Evolutionary conservation across 108 stramenopile species (phyloP), one percentile per base, ranked within the genome.

Genomic region (Nitzschia inconspicua): DNA sequence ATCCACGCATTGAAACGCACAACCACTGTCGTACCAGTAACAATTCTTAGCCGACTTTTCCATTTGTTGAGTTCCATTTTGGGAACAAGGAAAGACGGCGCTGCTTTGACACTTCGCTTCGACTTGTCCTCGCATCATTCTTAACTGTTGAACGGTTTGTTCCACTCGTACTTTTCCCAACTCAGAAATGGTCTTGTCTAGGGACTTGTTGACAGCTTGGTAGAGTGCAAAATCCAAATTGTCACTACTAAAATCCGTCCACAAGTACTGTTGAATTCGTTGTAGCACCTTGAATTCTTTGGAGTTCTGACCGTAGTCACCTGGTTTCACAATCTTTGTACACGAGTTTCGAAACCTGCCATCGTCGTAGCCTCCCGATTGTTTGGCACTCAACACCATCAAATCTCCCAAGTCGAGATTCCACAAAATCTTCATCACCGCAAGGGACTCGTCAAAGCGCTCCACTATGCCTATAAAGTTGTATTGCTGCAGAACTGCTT

Each of bases 381-480:
- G 10, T 36, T 75, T 75, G 44, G 67, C 29, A 8, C 30, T 27
- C 25, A 68, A 29, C n/a, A 42, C 44, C 31, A 75, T 43, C 29
- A 75, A 22, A 42, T 68, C 62, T 4, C 13, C 39, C 8, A 56
- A 9, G 19, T 43, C 6, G 1, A 75, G 34, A 32, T 54, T 43
- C 68, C 50, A 69, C 19, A 75, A 29, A 18, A 69, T 20, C 26
- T 40, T 54, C 36, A 73, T 29, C 4, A 47, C 66, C 9, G 57
- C 72, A n/a, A 83, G 40, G 0, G 75, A 77, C 63, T 83, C 82
- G 23, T 83, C 76, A 53, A 83, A 70, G 5, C 82, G 61, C 35
- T 79, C 75, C 31, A 62, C 68, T 0, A 74, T 30, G 4, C 60
- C 68, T 20, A 83, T 61, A 37, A 79, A 77, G 37, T 79, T 72